Conservation (phyloP, 371 early-diverging fungal genomes). For the Mortierella sp. region DNA sequence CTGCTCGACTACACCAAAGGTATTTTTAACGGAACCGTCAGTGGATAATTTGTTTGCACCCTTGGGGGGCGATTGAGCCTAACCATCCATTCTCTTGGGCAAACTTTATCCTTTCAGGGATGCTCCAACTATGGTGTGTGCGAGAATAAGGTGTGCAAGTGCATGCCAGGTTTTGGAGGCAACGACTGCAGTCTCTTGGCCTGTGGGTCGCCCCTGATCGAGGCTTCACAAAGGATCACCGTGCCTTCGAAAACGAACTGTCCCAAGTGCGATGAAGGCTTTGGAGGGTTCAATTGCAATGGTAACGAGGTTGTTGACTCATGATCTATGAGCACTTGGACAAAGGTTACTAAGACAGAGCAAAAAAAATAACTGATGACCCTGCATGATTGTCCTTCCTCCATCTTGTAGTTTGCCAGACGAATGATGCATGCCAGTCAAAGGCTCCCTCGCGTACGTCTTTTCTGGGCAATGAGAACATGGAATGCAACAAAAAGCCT, state of each 20-base stretch:
- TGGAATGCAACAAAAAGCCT: constrained; percentile 53
- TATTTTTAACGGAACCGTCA: not conserved
- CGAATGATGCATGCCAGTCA: constrained; percentile 32
- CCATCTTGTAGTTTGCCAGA: constrained; percentile 26
- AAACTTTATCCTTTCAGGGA: constrained; percentile 16
- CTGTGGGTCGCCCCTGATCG: constrained; percentile 40
- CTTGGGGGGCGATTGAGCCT: not conserved
- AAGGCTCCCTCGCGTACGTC: constrained; percentile 32
- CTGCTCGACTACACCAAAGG: constrained; percentile 39
- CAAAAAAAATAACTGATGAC: too few relatives aligned
- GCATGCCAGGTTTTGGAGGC: constrained; percentile 47
- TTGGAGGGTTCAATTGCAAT: constrained; percentile 53
- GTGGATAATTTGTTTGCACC: too few relatives aligned
- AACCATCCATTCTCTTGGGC: not conserved
- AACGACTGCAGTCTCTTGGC: constrained; percentile 36
- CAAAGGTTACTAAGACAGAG: not conserved
- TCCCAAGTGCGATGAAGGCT: constrained; percentile 34
- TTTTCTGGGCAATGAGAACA: constrained; percentile 35
- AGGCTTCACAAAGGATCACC: constrained; percentile 29
- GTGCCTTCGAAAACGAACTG: constrained; percentile 13
- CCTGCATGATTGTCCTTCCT: not conserved
- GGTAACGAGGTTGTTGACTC: constrained; percentile 11
- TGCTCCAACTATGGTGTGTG: constrained; percentile 44
- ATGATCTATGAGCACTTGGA: not conserved
- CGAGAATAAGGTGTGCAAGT: constrained; percentile 25